Conservation (phyloP, 2,329 filamentous ascomycete species). For the Colletotrichum trifolii region DNA sequence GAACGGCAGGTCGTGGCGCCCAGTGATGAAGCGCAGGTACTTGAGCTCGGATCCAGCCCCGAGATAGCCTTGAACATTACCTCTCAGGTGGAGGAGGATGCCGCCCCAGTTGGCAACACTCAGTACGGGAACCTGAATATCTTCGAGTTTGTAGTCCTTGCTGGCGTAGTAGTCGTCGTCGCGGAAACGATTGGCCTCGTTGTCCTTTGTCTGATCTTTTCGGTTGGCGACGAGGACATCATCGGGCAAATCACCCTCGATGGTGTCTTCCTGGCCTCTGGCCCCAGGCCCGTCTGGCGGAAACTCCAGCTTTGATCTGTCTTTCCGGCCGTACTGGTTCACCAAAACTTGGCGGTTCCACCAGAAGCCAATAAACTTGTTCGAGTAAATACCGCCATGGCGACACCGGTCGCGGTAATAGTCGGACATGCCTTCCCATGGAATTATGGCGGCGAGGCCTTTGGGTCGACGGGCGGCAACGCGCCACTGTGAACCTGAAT, state of each 20-base stretch:
- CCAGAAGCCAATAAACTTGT: constrained; percentile 71
- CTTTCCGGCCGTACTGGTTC: constrained; percentile 74
- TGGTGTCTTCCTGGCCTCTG: constrained; percentile 59
- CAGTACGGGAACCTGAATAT: constrained; percentile 75
- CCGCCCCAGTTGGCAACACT: constrained; percentile 79
- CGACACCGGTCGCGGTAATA: constrained; percentile 68
- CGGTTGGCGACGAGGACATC: constrained; percentile 63
- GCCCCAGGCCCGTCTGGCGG: constrained; percentile 41
- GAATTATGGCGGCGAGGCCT: constrained; percentile 59
- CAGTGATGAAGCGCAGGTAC: constrained; percentile 76
- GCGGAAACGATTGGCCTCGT: constrained; percentile 63
- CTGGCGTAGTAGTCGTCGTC: constrained; percentile 73
- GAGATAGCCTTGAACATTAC: constrained; percentile 74
- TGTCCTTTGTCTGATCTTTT: constrained; percentile 58
- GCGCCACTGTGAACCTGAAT: constrained; percentile 56
- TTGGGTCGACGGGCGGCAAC: constrained; percentile 59
- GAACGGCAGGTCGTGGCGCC: constrained; percentile 78
- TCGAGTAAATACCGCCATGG: constrained; percentile 71
- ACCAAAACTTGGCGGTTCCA: constrained; percentile 74
- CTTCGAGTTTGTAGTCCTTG: constrained; percentile 72
- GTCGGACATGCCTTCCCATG: constrained; percentile 66
- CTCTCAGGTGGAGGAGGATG: constrained; percentile 74
- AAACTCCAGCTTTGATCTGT: constrained; percentile 44
- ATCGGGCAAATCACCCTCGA: constrained; percentile 68
- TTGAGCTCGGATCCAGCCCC: constrained; percentile 74